Evolutionary conservation across 768 basidiomycete genomes (phyloP).

Genomic region (Macrolepiota dolichaula): DNA sequence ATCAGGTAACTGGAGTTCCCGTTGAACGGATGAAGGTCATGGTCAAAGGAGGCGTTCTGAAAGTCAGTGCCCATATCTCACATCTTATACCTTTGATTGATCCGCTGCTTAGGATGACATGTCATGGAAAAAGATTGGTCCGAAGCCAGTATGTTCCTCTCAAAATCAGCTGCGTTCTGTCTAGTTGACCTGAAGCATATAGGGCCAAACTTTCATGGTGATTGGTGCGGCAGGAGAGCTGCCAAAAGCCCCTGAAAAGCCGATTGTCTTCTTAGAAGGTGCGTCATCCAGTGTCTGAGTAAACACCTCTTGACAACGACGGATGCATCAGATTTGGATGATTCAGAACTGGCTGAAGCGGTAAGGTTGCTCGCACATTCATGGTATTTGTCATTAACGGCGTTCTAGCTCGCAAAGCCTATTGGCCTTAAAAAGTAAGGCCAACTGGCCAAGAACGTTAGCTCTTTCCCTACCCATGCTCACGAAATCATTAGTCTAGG

Average conservation of each 20-base stretch:
- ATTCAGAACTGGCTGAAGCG: slow-evolving; percentile 73
- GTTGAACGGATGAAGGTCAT: slow-evolving; percentile 95
- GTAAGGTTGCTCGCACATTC: slow-evolving; percentile 38
- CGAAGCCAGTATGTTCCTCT: slow-evolving; percentile 64
- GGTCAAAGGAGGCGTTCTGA: slow-evolving; percentile 89
- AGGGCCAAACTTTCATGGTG: slow-evolving; percentile 91
- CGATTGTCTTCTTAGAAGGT: slow-evolving; percentile 86
- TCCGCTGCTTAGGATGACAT: slow-evolving; percentile 69
- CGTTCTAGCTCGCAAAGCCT: slow-evolving; percentile 64
- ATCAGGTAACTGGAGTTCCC: slow-evolving; percentile 81
- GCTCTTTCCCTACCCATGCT: not conserved
- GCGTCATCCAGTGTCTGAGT: slow-evolving; percentile 12
- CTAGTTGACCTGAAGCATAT: not conserved
- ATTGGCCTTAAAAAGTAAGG: slow-evolving; percentile 77
- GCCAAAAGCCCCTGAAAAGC: slow-evolving; percentile 80
- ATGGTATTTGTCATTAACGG: slow-evolving; percentile 9
- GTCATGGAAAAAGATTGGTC: slow-evolving; percentile 77
- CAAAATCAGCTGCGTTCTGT: not conserved
- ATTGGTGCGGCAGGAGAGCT: slow-evolving; percentile 93
- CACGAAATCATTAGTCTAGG: slow-evolving; percentile 49
- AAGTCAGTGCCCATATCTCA: slow-evolving; percentile 45
- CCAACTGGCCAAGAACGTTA: not conserved
- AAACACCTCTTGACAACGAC: not conserved
- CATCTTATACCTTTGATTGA: not conserved
- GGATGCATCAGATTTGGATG: slow-evolving; percentile 69